Conservation (phyloP, 2,329 filamentous ascomycete genomes). For the Penicillium sp. region DNA sequence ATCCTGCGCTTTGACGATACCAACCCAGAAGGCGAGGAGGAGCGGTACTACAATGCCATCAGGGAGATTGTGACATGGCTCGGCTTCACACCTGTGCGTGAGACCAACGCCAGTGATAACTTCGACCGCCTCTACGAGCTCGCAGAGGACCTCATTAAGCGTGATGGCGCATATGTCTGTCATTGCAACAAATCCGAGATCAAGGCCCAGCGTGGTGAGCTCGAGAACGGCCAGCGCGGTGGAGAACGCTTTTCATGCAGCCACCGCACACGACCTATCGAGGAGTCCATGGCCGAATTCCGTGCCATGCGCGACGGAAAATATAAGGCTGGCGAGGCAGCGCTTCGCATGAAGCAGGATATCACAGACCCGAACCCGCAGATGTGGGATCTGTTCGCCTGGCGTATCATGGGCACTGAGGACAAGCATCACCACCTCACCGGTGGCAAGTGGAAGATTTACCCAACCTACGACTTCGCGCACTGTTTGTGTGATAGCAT, state of each 20-base stretch:
- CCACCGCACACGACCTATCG: slow-evolving; percentile 71
- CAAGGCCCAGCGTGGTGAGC: slow-evolving; percentile 81
- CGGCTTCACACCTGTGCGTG: slow-evolving; percentile 69
- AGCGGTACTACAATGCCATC: slow-evolving; percentile 85
- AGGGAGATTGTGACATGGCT: slow-evolving; percentile 85
- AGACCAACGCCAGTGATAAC: slow-evolving; percentile 88
- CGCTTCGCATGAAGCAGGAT: slow-evolving; percentile 90
- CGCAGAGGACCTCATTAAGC: slow-evolving; percentile 76
- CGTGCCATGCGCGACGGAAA: slow-evolving; percentile 87
- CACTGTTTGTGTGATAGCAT: slow-evolving; percentile 79
- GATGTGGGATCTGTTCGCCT: slow-evolving; percentile 95
- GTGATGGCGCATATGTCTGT: slow-evolving; percentile 75
- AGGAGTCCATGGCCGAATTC: slow-evolving; percentile 79
- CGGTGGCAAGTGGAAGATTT: slow-evolving; percentile 82
- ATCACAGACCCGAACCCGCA: slow-evolving; percentile 80
- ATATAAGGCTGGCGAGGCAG: slow-evolving; percentile 79
- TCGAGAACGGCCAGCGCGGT: slow-evolving; percentile 58
- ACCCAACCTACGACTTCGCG: slow-evolving; percentile 77
- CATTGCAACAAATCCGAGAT: slow-evolving; percentile 78
- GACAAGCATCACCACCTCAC: slow-evolving; percentile 56
- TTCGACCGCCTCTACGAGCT: slow-evolving; percentile 85
- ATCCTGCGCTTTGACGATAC: slow-evolving; percentile 88
- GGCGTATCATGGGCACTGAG: slow-evolving; percentile 71
- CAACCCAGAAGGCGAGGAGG: slow-evolving; percentile 89
- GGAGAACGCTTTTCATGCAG: slow-evolving; percentile 73